These are phyloP conservation scores for Crithidia expoeki DNA, from an alignment of 208 protist genomes.

Conservation along the genomic window DNA sequence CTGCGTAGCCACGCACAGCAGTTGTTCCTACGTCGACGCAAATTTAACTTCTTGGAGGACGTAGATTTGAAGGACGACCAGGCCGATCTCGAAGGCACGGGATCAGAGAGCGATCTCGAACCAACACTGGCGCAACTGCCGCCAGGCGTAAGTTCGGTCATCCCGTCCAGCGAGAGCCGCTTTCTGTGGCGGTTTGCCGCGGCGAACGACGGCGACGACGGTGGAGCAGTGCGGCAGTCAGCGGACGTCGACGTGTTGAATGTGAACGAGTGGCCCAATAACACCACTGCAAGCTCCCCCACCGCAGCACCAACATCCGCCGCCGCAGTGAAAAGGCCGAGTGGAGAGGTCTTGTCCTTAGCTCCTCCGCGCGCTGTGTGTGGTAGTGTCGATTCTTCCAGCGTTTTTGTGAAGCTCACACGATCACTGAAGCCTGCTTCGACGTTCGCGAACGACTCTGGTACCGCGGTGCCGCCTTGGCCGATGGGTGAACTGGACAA, in stretches of 20 bases:
- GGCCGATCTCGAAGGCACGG: constrained; percentile 14
- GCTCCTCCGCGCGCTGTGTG: too few relatives aligned
- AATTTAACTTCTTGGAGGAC: constrained; percentile 36
- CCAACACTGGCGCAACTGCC: constrained; percentile 3
- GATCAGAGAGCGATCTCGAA: constrained; percentile 36
- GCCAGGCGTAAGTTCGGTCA: constrained; percentile 9
- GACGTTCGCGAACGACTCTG: neutral
- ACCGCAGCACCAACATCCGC: too few relatives aligned
- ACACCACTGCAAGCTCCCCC: too few relatives aligned
- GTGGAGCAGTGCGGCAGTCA: neutral
- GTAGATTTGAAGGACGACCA: constrained; percentile 24
- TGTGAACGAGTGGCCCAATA: neutral
- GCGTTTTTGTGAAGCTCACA: neutral
- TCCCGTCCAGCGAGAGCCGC: constrained; percentile 9
- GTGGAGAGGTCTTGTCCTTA: too few relatives aligned
- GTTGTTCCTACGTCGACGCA: constrained; percentile 39
- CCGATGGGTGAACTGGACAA: constrained; percentile 8
- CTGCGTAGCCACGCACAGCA: constrained; percentile 65
- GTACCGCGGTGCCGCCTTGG: neutral
- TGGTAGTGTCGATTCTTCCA: neutral
- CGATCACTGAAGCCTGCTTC: constrained; percentile 2
- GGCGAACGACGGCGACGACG: constrained; percentile 4
- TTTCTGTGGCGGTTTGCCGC: constrained; percentile 29
- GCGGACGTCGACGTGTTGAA: neutral
- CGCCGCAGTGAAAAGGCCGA: too few relatives aligned